Evolutionary conservation across 129 eudicot genomes (phyloP), one percentile per base, ranked within the genome.

Genomic region (Smallanthus sonchifolius): DNA sequence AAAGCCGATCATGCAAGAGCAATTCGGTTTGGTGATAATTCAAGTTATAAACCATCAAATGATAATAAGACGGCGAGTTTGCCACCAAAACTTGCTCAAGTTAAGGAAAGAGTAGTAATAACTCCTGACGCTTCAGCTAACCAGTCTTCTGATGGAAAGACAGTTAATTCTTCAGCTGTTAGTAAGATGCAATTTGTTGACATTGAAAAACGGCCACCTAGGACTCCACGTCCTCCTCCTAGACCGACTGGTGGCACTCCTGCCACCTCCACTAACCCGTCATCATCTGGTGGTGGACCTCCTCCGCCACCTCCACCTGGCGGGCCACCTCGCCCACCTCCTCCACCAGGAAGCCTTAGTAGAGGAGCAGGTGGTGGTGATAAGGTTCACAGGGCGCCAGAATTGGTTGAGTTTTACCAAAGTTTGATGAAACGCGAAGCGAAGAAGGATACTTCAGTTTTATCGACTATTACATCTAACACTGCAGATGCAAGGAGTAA

Each of bases 381-480:
- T 40, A 95, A 91, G 77, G 99, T 95, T 81, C 97, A 91, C 82
- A 79, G 96, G 44, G 99, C 99, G 76, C 99, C 99, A 7, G 99
- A 95, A 73, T 76, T 95, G 38, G 99, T 95, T 32, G 99, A 95
- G 66, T 95, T 95, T 77, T 95, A 95, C 73, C 99, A 95, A 80
- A 72, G 87, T n/a, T 79, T 95, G 84, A 95, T 95, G 99, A 95
- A 95, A 66, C 96, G 99, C n/a, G 99, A 95, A 80, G 88, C 96
- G 8, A 95, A 95, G 92, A 95, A 86, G 76, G 98, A 91, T 49
- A 83, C 97, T 2, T 64, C 91, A 9, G 60, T 85, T 59, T 56
- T 95, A 80, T 70, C 84, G 61, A 47, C 96, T 67, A 63, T 92
- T 43, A 65, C 81, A 51, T 70, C 97, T 45, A 85, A 67, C 72